Percentiles rank a stretch among this genome's conserved stretches.
phyloP scores from a whole-genome alignment of 164 flowering plant genomes.

The Buxus sempervirens region DNA sequence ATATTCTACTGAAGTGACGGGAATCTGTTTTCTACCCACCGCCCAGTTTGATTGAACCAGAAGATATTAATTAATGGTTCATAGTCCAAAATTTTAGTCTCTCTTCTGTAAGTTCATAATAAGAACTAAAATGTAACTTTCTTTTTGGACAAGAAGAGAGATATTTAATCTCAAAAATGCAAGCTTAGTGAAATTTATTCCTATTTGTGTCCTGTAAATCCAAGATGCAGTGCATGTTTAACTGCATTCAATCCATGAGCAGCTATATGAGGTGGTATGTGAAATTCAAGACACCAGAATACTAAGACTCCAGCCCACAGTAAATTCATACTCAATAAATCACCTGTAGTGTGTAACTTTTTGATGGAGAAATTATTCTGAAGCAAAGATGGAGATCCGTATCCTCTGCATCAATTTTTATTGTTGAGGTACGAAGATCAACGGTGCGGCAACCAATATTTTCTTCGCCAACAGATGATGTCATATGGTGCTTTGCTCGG shows the following conservation, averaged over 20 bases:
- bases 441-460: conserved; percentile 56
- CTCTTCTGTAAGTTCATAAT: background rate
- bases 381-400: conserved; percentile 85
- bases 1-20: too few relatives aligned
- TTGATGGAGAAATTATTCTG: conserved; percentile 78
- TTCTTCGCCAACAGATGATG: conserved; percentile 50
- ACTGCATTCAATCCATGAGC: background rate
- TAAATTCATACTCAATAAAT: background rate
- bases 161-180: background rate
- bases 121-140: background rate
- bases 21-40: too few relatives aligned
- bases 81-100: background rate
- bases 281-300: background rate
- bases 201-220: conserved; percentile 1
- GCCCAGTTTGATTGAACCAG: background rate
- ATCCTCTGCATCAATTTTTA: conserved; percentile 92
- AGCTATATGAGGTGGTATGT: background rate
- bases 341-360: conserved; percentile 87
- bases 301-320: background rate
- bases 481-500: conserved; percentile 51
- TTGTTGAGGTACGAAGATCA: conserved; percentile 72
- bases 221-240: background rate
- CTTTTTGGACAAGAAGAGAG: background rate
- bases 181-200: background rate
- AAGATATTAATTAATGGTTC: background rate